These are phyloP conservation scores for Zymoseptoria pseudotritici DNA, from an alignment of 2,329 filamentous ascomycete species.

Conservation along the genomic window DNA sequence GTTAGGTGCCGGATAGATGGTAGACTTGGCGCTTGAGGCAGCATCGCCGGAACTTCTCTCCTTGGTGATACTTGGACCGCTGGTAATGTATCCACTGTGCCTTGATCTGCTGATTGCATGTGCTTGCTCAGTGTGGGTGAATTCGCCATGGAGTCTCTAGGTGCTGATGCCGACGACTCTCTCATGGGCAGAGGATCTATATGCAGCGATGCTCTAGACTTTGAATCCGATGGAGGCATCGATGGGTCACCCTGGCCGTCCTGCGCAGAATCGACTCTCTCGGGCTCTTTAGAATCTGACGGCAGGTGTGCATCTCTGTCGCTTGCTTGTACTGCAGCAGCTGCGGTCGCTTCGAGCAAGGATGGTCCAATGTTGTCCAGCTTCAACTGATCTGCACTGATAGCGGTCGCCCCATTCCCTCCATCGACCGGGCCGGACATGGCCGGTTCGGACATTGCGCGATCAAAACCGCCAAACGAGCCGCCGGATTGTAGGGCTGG, in stretches of 20 bases:
- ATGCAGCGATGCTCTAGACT: background rate
- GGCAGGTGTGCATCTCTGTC: conserved; percentile 3
- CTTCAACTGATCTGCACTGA: background rate
- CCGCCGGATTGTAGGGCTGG: background rate
- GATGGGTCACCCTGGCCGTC: conserved; percentile 11
- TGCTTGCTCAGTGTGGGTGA: conserved; percentile 20
- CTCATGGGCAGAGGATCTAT: conserved; percentile 1
- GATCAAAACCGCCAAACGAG: background rate
- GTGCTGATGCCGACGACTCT: background rate
- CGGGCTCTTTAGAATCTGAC: conserved; percentile 5
- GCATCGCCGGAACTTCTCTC: conserved; percentile 5
- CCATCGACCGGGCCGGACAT: background rate
- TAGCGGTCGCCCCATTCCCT: background rate
- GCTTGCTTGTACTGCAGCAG: conserved; percentile 10
- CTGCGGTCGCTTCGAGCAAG: conserved; percentile 7
- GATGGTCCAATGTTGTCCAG: background rate
- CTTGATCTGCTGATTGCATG: conserved; percentile 10
- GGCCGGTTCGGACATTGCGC: background rate
- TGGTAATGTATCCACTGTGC: conserved; percentile 18
- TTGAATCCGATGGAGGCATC: conserved; percentile 8
- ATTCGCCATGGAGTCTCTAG: conserved; percentile 13
- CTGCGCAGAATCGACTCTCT: conserved; percentile 17
- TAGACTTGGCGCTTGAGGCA: conserved; percentile 10
- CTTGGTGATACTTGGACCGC: conserved; percentile 21
- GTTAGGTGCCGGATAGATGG: conserved; percentile 31